Base-by-base conservation (phyloP, 495 filamentous ascomycete species). In the Xylaria castorea region DNA sequence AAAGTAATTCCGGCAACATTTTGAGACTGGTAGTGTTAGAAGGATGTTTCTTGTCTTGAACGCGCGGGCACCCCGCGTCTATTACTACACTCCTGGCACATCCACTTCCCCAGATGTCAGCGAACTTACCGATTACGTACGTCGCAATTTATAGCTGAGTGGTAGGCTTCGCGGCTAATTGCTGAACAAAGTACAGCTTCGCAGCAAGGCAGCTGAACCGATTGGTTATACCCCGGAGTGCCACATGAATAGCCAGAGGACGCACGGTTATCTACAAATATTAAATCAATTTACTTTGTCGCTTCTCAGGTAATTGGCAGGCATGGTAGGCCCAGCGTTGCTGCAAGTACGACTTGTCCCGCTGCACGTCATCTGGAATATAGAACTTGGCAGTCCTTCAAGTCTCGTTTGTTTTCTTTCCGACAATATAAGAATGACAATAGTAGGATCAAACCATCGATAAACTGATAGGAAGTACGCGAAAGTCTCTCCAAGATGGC, bases 111-210 rank as follows among this genome's bases (percentile, higher is more conserved):
- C 11, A 8, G 40, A 27, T n/a, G 27, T 7, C 61, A 5, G 9
- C 34, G 20, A 5, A 64, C 5, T 16, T 40, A 38, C 61, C 61
- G 36, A 25, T 8, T 18, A 20, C 12, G 38, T 18, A 20, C 12
- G 38, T 40, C 61, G 61, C 22, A 64, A 25, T 66, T 46, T n/a
- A 1, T 7, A 32, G 40, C 63, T 66, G 25, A 46, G 27, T 0
- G 63, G 9, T 7, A 66, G 63, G 63, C 63, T n/a, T 50, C 38
- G 38, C 63, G 63, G 63, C 63, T 66, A 66, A 66, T 66, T 66
- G 16, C 42, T 6, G 42, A 46, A 38, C 63, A 30, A 50, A 38
- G 42, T 44, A 6, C 62, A 65, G 36, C 40, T 46, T 22, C 4
- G 46, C 5, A 16, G 25, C 34, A 36, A 66, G 27, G 63, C 63